Evolutionary conservation across 2,329 filamentous ascomycete species (phyloP), one percentile per base, ranked within the genome.

Genomic region (Colletotrichum sp.): DNA sequence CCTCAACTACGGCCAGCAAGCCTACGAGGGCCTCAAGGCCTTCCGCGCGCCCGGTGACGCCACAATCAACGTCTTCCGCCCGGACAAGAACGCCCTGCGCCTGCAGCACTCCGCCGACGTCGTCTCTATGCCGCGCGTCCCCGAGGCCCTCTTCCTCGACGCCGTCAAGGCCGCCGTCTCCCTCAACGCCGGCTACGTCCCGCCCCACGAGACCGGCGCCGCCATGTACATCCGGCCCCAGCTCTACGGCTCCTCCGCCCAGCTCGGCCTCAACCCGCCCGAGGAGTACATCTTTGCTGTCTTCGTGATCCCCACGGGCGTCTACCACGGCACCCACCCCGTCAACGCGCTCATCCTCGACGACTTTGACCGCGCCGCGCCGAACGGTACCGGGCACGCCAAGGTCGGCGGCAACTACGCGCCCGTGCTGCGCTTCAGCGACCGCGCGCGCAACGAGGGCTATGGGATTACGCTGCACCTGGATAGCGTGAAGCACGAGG

Each of bases 351-450:
- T 98, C 69, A 94, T 99, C 75, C 89, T 99, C 4, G 96, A 99
- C 81, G 94, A 97, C 34, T 99, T 99, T 83, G 96, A 99, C 84
- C 95, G 96, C 34, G 92, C 96, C 0, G 96, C 96, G n/a, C 96
- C 97, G 1, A 92, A 96, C 80, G 96, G 96, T 1, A 98, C 95
- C 0, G 96, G 96, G 0, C 93, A 92, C 77, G 96, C 95, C n/a
- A 99, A 99, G 87, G 91, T 99, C 4, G 96, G 97, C 30, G 97
- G 96, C 16, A 99, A 99, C 87, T 99, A 99, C 83, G 96, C 96
- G 12, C 96, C 96, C 4, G 96, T 99, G 7, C 86, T 99, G 81
- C 90, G 94, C 72, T 96, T 95, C 90, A 98, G 95, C 82, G 96
- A 98, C 80, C 93, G 91, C 81, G 96, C 97, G 1, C 89, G 93